Evolutionary conservation across 352 stramenopile genomes (phyloP).

Genomic region (Pythium apleroticum): DNA sequence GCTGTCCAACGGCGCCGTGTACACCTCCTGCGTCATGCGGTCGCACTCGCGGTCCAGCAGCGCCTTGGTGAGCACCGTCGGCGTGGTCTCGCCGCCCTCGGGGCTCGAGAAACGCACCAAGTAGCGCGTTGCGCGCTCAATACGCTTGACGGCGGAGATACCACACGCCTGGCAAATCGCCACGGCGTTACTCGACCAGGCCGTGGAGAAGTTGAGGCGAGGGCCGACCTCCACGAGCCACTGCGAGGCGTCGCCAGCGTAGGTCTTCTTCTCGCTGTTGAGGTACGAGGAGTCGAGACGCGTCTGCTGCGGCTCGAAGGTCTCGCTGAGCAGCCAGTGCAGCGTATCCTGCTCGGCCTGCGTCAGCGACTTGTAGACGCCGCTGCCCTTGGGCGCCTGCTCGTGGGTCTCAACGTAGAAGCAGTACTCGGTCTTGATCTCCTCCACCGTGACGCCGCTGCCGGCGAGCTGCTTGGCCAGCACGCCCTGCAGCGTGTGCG

Average conservation of each 20-base stretch:
- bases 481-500: slow-evolving; percentile 46
- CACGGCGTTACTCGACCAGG: slow-evolving; percentile 98
- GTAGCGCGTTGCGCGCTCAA: slow-evolving; percentile 95
- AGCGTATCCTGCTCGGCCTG: slow-evolving; percentile 69
- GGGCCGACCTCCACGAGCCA: slow-evolving; percentile 96
- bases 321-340: slow-evolving; percentile 96
- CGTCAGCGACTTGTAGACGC: slow-evolving; percentile 34
- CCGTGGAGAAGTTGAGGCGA: slow-evolving; percentile 97
- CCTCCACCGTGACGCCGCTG: slow-evolving; percentile 33
- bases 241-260: slow-evolving; percentile 25
- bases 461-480: slow-evolving; percentile 35
- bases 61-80: slow-evolving; percentile 39
- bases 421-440: slow-evolving; percentile 94
- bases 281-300: slow-evolving; percentile 61
- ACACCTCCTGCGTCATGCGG: slow-evolving; percentile 99
- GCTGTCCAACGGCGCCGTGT: slow-evolving; percentile 82
- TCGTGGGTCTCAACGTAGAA: slow-evolving; percentile 94
- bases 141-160: slow-evolving; percentile 85
- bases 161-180: slow-evolving; percentile 96
- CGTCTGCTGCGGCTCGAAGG: slow-evolving; percentile 92
- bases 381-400: slow-evolving; percentile 25
- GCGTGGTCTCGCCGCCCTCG: slow-evolving; percentile 38
- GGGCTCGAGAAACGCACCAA: slow-evolving; percentile 57
- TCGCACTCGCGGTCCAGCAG: slow-evolving; percentile 83
- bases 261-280: slow-evolving; percentile 14